Evolutionary conservation across 139 green algal genomes (phyloP), one percentile per base, ranked within the genome.

Genomic region (Tetradesmus obliquus): DNA sequence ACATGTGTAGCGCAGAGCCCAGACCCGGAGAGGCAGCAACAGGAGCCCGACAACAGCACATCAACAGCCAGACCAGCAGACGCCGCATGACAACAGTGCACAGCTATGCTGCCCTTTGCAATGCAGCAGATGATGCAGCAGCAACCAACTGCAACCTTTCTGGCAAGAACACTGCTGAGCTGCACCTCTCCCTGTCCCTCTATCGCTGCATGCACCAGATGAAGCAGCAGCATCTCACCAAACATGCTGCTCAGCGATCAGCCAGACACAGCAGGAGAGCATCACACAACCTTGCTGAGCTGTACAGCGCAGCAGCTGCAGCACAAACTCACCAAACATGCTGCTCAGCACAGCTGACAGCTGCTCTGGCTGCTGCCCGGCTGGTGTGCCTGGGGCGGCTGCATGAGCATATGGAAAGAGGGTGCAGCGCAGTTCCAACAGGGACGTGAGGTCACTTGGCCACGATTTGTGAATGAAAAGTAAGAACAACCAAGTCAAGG

Each of bases 261-360:
- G 57, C 57, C 8, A 66, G 57, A 7, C 57, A 66, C 32, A 45
- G 32, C 32, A 45, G 32, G 32, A 45, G 32, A 45, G 32, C 32
- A 45, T 45, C 32, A 45, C 32, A 45, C 32, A 45, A 45, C 32
- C 32, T 45, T 45, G 32, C 32, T 45, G 32, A 45, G 32, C 32
- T 45, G 32, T 45, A 45, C 32, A 45, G 32, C 32, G 32, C 32
- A 45, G 32, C 71, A 32, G 71, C 71, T 22, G 71, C 71, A 32
- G 71, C 71, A 79, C n/a, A n/a, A 24, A 15, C 79, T 84, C 82
- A 87, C 86, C 86, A 84, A 90, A 90, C 69, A 90, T 90, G 71
- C 86, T 90, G 22, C 15, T 90, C 51, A 90, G 86, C 8, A 90
- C 57, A 15, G 84, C 57, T 79, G 84, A 55, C 2, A 88, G 58